These are phyloP conservation scores for Cadophora gregata DNA, from an alignment of 2,329 filamentous ascomycete species.

Conservation along the genomic window DNA sequence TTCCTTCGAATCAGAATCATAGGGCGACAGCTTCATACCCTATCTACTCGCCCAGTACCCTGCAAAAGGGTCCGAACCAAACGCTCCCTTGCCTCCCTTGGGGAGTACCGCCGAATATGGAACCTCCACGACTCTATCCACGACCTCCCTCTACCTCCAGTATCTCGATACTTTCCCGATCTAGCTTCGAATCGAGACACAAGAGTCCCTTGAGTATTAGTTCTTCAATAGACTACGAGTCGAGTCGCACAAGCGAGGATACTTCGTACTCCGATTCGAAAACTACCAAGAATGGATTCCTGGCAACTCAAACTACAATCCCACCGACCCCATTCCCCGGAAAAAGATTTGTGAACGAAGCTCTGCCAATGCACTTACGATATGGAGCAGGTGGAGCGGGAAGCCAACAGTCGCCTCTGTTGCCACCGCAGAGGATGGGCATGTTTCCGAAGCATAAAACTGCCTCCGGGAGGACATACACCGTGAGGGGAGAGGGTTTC, in stretches of 20 bases:
- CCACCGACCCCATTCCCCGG: conserved; percentile 15
- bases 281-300: conserved; percentile 20
- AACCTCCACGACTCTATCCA: conserved; percentile 27
- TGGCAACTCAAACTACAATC: conserved; percentile 18
- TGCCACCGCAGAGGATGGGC: conserved; percentile 30
- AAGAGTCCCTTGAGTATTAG: conserved; percentile 41
- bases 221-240: conserved; percentile 35
- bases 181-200: conserved; percentile 38
- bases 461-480: conserved; percentile 25
- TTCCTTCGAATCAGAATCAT: conserved; percentile 29
- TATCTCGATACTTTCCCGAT: conserved; percentile 27
- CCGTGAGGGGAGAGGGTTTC: conserved; percentile 57
- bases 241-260: conserved; percentile 35
- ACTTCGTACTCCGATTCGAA: conserved; percentile 28
- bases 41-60: conserved; percentile 30
- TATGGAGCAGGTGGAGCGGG: conserved; percentile 29
- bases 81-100: conserved; percentile 26
- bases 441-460: conserved; percentile 11
- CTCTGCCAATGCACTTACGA: conserved; percentile 25
- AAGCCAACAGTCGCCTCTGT: conserved; percentile 22
- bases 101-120: conserved; percentile 31
- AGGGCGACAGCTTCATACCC: conserved; percentile 33
- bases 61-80: conserved; percentile 12
- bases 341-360: conserved; percentile 28
- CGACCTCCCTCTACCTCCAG: conserved; percentile 32